Conservation (phyloP, 805 yeast species). For the Suhomyces canberraensis region DNA sequence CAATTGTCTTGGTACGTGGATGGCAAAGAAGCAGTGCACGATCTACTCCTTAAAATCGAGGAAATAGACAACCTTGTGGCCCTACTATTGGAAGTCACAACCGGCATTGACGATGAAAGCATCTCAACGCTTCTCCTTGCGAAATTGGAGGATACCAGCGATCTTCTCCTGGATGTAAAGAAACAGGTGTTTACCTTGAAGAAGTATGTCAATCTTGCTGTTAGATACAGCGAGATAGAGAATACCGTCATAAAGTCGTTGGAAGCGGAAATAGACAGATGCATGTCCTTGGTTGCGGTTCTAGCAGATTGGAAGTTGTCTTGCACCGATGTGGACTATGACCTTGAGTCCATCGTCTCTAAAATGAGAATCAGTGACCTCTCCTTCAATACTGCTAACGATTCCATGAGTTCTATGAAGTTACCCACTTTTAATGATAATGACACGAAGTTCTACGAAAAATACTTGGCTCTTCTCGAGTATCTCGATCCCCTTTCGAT, state of each 20-base stretch:
- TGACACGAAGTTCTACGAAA: constrained; percentile 36
- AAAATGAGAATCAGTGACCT: constrained; percentile 22
- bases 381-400: constrained; percentile 4
- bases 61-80: constrained; percentile 25
- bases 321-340: constrained; percentile 16
- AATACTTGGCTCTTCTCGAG: constrained; percentile 40
- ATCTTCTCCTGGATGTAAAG: constrained; percentile 24
- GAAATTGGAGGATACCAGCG: constrained; percentile 26
- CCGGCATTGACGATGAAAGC: constrained; percentile 1
- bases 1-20: constrained; percentile 21
- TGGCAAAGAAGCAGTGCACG: constrained; percentile 18
- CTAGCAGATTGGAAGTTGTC: constrained; percentile 2
- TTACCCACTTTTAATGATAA: constrained; percentile 30
- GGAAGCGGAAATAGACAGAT: constrained; percentile 24
- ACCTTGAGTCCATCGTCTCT: constrained; percentile 17
- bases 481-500: constrained; percentile 50
- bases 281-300: constrained; percentile 13
- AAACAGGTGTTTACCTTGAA: constrained; percentile 18
- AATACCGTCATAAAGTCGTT: constrained; percentile 22
- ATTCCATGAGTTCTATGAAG: constrained; percentile 16
- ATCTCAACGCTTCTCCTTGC: constrained; percentile 13
- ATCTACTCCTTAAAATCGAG: constrained; percentile 17
- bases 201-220: constrained; percentile 25
- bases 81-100: constrained; percentile 12
- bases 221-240: constrained; percentile 25